Percentiles rank a stretch among this genome's conserved stretches.
Conservation (phyloP, 2,329 filamentous ascomycete species). For the Epichloe festucae region DNA sequence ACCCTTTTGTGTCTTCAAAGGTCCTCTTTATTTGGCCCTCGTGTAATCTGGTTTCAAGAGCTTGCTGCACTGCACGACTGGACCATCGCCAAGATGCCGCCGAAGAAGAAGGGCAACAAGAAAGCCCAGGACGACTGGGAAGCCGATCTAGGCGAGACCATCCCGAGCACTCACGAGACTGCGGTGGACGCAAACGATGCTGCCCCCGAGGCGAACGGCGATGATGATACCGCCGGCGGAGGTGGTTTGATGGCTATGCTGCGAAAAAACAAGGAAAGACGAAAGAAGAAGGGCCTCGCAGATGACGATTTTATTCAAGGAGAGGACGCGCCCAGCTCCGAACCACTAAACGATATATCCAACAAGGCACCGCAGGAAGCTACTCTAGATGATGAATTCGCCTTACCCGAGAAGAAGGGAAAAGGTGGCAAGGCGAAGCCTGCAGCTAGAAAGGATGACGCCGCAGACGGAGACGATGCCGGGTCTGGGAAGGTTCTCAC, state of each 20-base stretch:
- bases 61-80: neutral
- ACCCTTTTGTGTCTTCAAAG: neutral
- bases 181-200: conserved; percentile 29
- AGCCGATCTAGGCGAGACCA: conserved; percentile 71
- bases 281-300: conserved; percentile 72
- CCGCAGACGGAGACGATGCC: conserved; percentile 38
- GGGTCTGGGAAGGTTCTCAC: conserved; percentile 64
- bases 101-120: conserved; percentile 87
- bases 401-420: conserved; percentile 62
- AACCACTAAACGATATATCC: conserved; percentile 25
- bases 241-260: conserved; percentile 70
- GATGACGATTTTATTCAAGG: conserved; percentile 60
- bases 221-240: conserved; percentile 40
- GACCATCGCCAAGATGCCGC: conserved; percentile 53
- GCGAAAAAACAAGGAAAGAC: conserved; percentile 72
- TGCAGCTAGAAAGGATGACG: conserved; percentile 29
- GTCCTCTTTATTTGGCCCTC: neutral
- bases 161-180: conserved; percentile 43
- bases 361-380: conserved; percentile 71
- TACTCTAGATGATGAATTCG: conserved; percentile 74
- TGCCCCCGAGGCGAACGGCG: conserved; percentile 33
- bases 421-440: conserved; percentile 43
- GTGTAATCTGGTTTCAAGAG: neutral
- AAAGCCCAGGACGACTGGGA: conserved; percentile 87
- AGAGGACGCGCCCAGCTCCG: conserved; percentile 32